Evolutionary conservation across 768 basidiomycete genomes (phyloP).

Genomic region (Brasilioporus rufonigricans): DNA sequence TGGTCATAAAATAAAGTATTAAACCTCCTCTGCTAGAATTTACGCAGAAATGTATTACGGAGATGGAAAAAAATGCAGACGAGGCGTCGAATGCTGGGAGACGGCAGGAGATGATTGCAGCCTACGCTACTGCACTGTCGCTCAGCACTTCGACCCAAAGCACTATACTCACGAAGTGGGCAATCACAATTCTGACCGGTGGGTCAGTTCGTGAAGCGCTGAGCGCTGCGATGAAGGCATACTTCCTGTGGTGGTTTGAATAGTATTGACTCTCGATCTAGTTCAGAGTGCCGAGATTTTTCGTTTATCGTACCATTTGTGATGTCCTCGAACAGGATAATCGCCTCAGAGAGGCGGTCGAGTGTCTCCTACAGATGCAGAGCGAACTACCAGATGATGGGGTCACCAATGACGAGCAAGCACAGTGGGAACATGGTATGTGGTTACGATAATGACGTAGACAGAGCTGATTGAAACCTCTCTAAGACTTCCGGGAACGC

Average conservation of each 20-base stretch:
- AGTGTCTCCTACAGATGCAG: too few relatives aligned
- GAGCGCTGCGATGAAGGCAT: background rate
- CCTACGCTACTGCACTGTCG: background rate
- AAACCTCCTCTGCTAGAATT: background rate
- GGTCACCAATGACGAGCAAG: too few relatives aligned
- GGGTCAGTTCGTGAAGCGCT: background rate
- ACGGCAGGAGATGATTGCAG: background rate
- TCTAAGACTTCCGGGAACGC: background rate
- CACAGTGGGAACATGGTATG: background rate
- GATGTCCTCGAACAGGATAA: background rate
- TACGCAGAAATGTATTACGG: background rate
- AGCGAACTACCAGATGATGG: too few relatives aligned
- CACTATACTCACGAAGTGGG: background rate
- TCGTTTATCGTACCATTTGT: background rate
- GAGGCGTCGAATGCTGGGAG: background rate
- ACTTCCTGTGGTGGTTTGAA: background rate
- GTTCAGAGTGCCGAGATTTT: background rate
- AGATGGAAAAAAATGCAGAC: background rate
- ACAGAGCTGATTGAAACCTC: background rate
- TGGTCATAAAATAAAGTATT: too few relatives aligned
- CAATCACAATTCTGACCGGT: background rate
- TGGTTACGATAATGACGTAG: background rate
- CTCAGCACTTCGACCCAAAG: background rate
- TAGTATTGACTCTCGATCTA: background rate
- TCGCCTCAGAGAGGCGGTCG: background rate